Evolutionary conservation across 768 basidiomycete species (phyloP).

Genomic region (Calvatia gigantea): DNA sequence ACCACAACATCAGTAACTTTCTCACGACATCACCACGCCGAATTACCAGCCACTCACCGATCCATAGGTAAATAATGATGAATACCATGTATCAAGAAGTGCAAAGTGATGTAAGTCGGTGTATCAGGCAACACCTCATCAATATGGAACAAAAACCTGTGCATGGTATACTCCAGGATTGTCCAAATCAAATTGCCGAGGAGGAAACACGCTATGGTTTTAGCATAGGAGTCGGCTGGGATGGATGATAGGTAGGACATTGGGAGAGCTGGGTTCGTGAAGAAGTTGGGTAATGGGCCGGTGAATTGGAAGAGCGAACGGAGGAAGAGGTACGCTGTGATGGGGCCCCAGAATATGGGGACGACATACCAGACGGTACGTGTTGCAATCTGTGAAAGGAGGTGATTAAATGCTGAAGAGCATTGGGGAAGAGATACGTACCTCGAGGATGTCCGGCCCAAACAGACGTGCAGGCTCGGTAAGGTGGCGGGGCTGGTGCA

Average conservation of each 20-base stretch:
- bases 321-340: constrained; percentile 71
- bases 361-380: constrained; percentile 93
- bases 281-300: constrained; percentile 62
- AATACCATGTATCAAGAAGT: constrained; percentile 92
- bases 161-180: constrained; percentile 85
- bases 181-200: constrained; percentile 93
- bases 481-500: constrained; percentile 93
- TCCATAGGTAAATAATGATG: constrained; percentile 99
- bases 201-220: constrained; percentile 69
- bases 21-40: neutral
- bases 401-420: neutral
- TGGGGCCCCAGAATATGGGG: constrained; percentile 89
- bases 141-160: constrained; percentile 97
- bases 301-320: constrained; percentile 85
- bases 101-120: constrained; percentile 74
- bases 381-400: constrained; percentile 58
- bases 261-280: constrained; percentile 52
- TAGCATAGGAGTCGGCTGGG: constrained; percentile 46
- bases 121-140: constrained; percentile 84
- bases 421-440: constrained; percentile 23
- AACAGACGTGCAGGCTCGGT: constrained; percentile 84
- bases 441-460: constrained; percentile 79
- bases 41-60: constrained; percentile 44
- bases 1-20: neutral
- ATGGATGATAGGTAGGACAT: constrained; percentile 43